Base-by-base conservation (phyloP, 345 rosid species). In the Toxicodendron radicans region DNA sequence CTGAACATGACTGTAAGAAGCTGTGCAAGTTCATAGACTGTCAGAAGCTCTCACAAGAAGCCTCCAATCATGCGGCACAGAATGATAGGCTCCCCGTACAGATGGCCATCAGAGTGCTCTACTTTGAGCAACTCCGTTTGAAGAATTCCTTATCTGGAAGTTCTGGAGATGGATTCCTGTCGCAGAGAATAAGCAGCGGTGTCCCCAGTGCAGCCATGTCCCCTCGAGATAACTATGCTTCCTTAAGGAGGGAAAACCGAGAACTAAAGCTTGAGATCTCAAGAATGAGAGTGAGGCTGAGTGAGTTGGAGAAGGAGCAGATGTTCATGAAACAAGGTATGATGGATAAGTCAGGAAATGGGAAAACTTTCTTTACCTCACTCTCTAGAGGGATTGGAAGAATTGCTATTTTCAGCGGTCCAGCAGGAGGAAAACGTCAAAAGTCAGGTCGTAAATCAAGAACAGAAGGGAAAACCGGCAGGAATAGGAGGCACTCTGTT, bases 361-460 rank as follows among this genome's bases (percentile, higher is more conserved):
- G 95, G 10, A 89, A 83, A 72, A 90, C 92, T 0, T 78, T 94
- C 75, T 79, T 92, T 2, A 88, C 89, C 45, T 89, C 97, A 1
- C 72, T 94, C 24, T 90, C 98, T 0, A 90, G 83, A 86, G 98
- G 97, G 62, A 83, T 94, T 5, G 92, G 97, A 69, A 88, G 83
- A 76, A 87, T 91, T 0, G 85, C 87, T 14, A 86, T 86, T n/a
- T 89, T 91, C 43, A 60, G 83, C 0, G 86, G 84, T 23, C 87
- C 86, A 0, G 78, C 76, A 0, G 89, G 86, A 41, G 88, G 86
- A 1, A 86, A 87, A 67, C 83, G 85, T 27, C 88, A 82, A 38
- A 87, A 87, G 76, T 73, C 87, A 32, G 66, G 77, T 66, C 82
- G 90, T 64, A 93, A 89, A 70, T 38, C 88, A 18, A 75, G 86